These are phyloP conservation scores for Candida glucosophila DNA, from an alignment of 1,139 yeast species.

Conservation along the genomic window DNA sequence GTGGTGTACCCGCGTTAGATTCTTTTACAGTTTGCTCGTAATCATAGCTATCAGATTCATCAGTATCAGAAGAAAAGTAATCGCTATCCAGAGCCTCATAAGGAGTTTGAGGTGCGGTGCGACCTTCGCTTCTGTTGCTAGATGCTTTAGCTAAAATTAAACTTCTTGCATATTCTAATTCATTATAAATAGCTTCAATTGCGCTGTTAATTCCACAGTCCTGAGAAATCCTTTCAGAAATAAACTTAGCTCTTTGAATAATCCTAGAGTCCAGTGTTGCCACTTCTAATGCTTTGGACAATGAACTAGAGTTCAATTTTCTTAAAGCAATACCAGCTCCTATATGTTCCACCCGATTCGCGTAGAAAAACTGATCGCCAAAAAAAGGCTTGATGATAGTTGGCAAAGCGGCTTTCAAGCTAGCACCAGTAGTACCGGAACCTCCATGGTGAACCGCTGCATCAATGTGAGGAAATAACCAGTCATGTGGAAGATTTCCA, in stretches of 20 bases:
- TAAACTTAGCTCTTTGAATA: constrained; percentile 51
- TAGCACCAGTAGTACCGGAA: constrained; percentile 94
- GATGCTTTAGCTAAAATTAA: constrained; percentile 27
- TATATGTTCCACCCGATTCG: constrained; percentile 74
- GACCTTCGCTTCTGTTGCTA: constrained; percentile 14
- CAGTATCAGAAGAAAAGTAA: no score
- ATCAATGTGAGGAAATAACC: constrained; percentile 83
- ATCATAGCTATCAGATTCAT: no score
- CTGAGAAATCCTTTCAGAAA: constrained; percentile 52
- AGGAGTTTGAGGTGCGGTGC: constrained; percentile 23
- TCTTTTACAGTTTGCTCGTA: no score
- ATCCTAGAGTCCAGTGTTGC: constrained; percentile 63
- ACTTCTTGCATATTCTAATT: constrained; percentile 67
- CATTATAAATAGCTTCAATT: constrained; percentile 65
- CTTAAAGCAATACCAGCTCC: constrained; percentile 77
- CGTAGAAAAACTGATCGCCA: constrained; percentile 94
- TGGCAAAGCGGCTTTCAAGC: constrained; percentile 78
- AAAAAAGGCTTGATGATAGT: constrained; percentile 89
- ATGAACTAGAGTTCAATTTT: constrained; percentile 54
- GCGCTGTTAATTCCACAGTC: constrained; percentile 82
- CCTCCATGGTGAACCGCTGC: constrained; percentile 99
- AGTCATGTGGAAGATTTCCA: constrained; percentile 78
- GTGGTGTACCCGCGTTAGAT: no score
- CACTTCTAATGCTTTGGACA: constrained; percentile 59
- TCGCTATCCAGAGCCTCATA: no score